Conservation (phyloP, 352 stramenopile genomes). For the Globisporangium middletonii region DNA sequence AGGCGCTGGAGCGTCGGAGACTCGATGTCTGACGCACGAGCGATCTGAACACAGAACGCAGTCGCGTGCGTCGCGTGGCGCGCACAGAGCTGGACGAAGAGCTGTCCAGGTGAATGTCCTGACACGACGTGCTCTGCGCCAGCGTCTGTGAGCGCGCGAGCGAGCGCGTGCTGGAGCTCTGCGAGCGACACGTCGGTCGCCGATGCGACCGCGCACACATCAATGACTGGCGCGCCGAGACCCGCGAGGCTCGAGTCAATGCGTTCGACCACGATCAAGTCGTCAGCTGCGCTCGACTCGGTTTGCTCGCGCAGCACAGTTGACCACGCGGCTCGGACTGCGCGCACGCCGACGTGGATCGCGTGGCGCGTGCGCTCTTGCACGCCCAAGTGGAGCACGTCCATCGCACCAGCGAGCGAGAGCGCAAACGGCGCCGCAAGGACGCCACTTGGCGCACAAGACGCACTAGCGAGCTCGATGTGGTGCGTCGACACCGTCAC, state of each 20-base stretch:
- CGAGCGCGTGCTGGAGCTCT: neutral
- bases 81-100: conserved; percentile 27
- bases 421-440: conserved; percentile 9
- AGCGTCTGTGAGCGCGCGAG: neutral
- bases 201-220: conserved; percentile 20
- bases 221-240: conserved; percentile 18
- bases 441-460: too few relatives aligned
- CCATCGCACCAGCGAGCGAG: conserved; percentile 10
- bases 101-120: conserved; percentile 6
- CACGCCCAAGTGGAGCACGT: conserved; percentile 9
- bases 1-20: conserved; percentile 11
- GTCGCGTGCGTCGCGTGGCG: conserved; percentile 11
- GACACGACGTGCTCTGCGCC: conserved; percentile 4
- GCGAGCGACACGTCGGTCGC: conserved; percentile 3
- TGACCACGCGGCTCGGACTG: conserved; percentile 3
- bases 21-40: neutral
- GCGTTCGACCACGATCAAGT: conserved; percentile 11
- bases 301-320: neutral
- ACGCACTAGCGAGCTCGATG: too few relatives aligned
- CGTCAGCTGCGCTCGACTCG: conserved; percentile 1
- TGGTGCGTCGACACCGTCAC: too few relatives aligned
- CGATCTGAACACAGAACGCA: conserved; percentile 26
- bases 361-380: conserved; percentile 11
- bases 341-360: conserved; percentile 3
- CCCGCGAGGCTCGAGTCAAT: conserved; percentile 32